These are phyloP conservation scores for Kickxella alabastrina DNA, from an alignment of 192 early-diverging fungal species.

Conservation along the genomic window DNA sequence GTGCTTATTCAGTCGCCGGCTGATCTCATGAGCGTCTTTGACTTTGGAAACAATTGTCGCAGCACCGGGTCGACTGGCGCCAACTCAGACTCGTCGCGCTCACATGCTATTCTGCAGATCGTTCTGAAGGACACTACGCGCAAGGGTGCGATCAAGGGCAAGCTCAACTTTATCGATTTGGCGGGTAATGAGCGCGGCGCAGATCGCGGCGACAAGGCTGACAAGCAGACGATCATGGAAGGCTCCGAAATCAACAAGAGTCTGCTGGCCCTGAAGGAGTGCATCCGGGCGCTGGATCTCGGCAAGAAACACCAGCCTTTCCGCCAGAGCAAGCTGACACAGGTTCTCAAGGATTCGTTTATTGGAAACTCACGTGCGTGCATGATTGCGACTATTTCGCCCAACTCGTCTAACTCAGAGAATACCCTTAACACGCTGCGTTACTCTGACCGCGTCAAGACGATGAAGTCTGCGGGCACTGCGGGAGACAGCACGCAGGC, in stretches of 20 bases:
- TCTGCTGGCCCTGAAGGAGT: slow-evolving; percentile 95
- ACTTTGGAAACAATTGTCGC: slow-evolving; percentile 81
- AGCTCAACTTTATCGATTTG: slow-evolving; percentile 96
- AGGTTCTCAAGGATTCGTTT: slow-evolving; percentile 97
- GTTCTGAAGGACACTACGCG: slow-evolving; percentile 69
- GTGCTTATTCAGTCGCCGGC: slow-evolving; percentile 81
- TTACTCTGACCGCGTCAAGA: slow-evolving; percentile 83
- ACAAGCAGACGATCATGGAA: slow-evolving; percentile 96
- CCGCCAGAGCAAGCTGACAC: slow-evolving; percentile 95
- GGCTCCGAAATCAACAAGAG: slow-evolving; percentile 99
- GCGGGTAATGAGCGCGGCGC: slow-evolving; percentile 98
- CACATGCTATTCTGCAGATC: slow-evolving; percentile 96
- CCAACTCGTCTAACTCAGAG: slow-evolving; percentile 91
- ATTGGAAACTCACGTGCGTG: slow-evolving; percentile 96
- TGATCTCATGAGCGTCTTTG: slow-evolving; percentile 89
- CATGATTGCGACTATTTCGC: slow-evolving; percentile 98
- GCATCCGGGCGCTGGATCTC: slow-evolving; percentile 94
- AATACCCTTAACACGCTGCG: slow-evolving; percentile 96
- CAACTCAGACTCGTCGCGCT: slow-evolving; percentile 92
- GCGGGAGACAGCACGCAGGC: slow-evolving; percentile 21
- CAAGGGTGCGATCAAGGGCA: slow-evolving; percentile 65
- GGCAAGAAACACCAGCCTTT: slow-evolving; percentile 96
- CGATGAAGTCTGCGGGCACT: slow-evolving; percentile 34
- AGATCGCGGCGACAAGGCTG: slow-evolving; percentile 84
- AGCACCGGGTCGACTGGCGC: slow-evolving; percentile 95